phyloP scores from a whole-genome alignment of 257 asterid species.

The Solanum habrochaites region DNA sequence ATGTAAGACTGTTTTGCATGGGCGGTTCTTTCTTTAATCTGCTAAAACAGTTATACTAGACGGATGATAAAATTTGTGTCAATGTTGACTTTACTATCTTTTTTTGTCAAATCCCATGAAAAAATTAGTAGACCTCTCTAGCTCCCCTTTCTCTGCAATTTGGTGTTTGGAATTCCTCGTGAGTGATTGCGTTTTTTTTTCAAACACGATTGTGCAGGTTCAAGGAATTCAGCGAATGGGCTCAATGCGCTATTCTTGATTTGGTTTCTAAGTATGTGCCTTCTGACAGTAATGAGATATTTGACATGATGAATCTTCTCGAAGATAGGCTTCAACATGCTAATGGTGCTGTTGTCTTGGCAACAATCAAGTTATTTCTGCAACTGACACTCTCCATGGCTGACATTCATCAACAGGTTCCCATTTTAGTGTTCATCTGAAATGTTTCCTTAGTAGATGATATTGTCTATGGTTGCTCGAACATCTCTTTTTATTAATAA shows the following conservation, averaged over 20 bases:
- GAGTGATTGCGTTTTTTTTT: constrained; percentile 6
- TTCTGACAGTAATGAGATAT: constrained; percentile 80
- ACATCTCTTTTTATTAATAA: neutral
- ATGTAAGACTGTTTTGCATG: neutral
- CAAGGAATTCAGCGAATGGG: constrained; percentile 96
- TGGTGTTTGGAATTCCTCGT: neutral
- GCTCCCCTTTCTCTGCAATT: neutral
- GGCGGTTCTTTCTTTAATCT: neutral
- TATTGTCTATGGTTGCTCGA: neutral
- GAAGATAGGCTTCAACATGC: constrained; percentile 99
- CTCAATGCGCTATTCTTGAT: constrained; percentile 88
- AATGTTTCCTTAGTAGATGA: neutral
- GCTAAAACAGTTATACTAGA: neutral
- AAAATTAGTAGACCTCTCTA: neutral
- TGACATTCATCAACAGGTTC: constrained; percentile 98
- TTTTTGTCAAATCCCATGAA: neutral
- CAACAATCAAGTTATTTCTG: constrained; percentile 79
- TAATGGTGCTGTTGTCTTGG: constrained; percentile 97
- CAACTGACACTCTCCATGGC: constrained; percentile 96
- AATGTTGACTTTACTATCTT: neutral
- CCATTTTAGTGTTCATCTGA: neutral
- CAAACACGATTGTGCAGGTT: constrained; percentile 44
- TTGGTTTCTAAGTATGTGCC: constrained; percentile 88
- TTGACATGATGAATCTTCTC: constrained; percentile 98
- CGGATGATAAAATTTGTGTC: neutral